Evolutionary conservation across 768 basidiomycete genomes (phyloP).

Genomic region (Suillus luteus): DNA sequence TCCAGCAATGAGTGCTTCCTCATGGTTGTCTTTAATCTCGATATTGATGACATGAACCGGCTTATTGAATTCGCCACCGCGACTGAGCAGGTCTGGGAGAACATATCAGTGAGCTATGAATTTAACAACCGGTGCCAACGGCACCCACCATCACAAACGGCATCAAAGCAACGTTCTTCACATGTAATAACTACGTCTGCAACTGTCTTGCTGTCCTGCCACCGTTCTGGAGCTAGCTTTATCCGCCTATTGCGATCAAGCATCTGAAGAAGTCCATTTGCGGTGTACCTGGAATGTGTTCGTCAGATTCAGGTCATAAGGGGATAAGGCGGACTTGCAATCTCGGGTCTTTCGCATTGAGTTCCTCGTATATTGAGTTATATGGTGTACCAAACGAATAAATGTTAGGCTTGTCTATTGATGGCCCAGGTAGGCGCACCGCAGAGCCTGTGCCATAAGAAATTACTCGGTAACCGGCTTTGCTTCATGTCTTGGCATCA

Average conservation of each 20-base stretch:
- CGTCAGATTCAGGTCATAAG: conserved; percentile 15
- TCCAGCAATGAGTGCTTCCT: conserved; percentile 95
- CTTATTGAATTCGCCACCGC: conserved; percentile 90
- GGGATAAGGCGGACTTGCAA: conserved; percentile 55
- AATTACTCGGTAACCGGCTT: conserved; percentile 88
- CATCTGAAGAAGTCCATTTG: conserved; percentile 95
- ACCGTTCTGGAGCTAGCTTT: conserved; percentile 92
- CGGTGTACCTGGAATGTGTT: conserved; percentile 66
- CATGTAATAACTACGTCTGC: conserved; percentile 99
- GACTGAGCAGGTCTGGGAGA: conserved; percentile 70
- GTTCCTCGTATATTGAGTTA: conserved; percentile 91
- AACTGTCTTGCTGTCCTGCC: conserved; percentile 88
- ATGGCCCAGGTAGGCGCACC: conserved; percentile 92
- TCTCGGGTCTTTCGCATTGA: conserved; percentile 77
- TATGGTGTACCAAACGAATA: conserved; percentile 98
- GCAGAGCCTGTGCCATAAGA: conserved; percentile 97
- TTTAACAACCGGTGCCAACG: conserved; percentile 11
- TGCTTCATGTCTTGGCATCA: conserved; percentile 48
- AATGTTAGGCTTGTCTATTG: conserved; percentile 97
- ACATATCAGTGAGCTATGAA: conserved; percentile 14
- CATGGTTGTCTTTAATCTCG: conserved; percentile 99
- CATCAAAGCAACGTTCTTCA: conserved; percentile 98
- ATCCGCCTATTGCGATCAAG: conserved; percentile 92
- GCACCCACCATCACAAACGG: conserved; percentile 90
- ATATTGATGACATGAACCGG: conserved; percentile 97